Percentiles rank a stretch among this genome's conserved stretches.
Conservation (phyloP, 2,329 filamentous ascomycete genomes). For the Paecilomyces sp. region DNA sequence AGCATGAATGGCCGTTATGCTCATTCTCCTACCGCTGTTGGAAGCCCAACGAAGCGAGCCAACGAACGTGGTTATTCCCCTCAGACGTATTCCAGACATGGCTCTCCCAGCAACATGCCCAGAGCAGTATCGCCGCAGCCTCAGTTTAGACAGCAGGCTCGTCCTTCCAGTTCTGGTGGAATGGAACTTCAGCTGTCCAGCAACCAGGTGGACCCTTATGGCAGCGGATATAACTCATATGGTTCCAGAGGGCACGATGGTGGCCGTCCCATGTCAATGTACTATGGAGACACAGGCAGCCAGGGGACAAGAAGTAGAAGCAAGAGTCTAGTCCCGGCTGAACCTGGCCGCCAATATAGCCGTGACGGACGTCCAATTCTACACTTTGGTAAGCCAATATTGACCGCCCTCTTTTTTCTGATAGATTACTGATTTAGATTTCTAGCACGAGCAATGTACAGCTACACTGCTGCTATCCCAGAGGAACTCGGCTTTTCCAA, state of each 20-base stretch:
- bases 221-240: constrained; percentile 27
- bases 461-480: constrained; percentile 89
- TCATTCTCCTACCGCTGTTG: constrained; percentile 25
- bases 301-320: constrained; percentile 56
- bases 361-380: constrained; percentile 80
- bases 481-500: constrained; percentile 91
- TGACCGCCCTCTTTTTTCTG: neutral
- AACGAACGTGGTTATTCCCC: constrained; percentile 38
- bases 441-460: constrained; percentile 83
- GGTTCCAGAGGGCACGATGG: constrained; percentile 33
- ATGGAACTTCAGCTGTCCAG: constrained; percentile 65
- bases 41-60: constrained; percentile 23
- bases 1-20: constrained; percentile 33
- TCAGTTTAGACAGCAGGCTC: constrained; percentile 42
- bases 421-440: constrained; percentile 11
- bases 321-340: constrained; percentile 77
- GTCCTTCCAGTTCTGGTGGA: constrained; percentile 43
- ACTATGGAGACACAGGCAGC: constrained; percentile 42
- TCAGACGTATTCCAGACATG: constrained; percentile 31
- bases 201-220: constrained; percentile 50
- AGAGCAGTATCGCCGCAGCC: constrained; percentile 48
- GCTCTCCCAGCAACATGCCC: constrained; percentile 30
- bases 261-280: constrained; percentile 39
- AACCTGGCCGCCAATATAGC: constrained; percentile 64
- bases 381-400: constrained; percentile 73